Evolutionary conservation across 2,329 filamentous ascomycete species (phyloP).

Genomic region (Berkeleyomyces rouxiae): DNA sequence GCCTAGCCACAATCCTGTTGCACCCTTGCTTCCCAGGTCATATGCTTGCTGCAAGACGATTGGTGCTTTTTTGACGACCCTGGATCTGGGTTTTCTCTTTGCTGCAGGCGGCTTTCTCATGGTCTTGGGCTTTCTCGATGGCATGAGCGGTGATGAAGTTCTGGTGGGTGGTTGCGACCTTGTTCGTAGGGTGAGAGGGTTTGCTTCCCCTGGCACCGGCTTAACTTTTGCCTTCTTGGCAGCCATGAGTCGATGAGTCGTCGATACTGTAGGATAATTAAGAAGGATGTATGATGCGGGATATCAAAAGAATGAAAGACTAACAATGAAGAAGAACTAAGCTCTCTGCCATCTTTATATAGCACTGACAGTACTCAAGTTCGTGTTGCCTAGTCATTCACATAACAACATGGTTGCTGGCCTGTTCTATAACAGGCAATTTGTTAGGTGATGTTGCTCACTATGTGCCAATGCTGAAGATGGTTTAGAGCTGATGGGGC

Average conservation of each 20-base stretch:
- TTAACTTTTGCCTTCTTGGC: not conserved
- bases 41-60: not conserved
- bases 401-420: too few species aligned
- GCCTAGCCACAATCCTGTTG: slow-evolving; percentile 9
- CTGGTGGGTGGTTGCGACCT: not conserved
- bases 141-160: not conserved
- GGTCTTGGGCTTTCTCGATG: not conserved
- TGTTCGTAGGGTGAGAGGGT: not conserved
- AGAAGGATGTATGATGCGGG: too few species aligned
- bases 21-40: not conserved
- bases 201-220: not conserved
- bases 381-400: too few species aligned
- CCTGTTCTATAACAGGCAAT: too few species aligned
- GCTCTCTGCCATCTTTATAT: too few species aligned
- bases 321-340: too few species aligned
- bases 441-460: too few species aligned
- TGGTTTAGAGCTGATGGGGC: too few species aligned
- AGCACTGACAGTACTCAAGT: too few species aligned
- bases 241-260: not conserved
- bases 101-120: not conserved
- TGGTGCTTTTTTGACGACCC: not conserved
- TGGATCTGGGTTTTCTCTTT: not conserved
- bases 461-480: too few species aligned
- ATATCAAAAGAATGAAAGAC: too few species aligned
- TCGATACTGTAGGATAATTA: too few species aligned